A percentile compares a stretch with the other conserved stretches of the same genome.
phyloP scores from a whole-genome alignment of 2,329 filamentous ascomycete genomes.

The Neopestalotiopsis rosae region DNA sequence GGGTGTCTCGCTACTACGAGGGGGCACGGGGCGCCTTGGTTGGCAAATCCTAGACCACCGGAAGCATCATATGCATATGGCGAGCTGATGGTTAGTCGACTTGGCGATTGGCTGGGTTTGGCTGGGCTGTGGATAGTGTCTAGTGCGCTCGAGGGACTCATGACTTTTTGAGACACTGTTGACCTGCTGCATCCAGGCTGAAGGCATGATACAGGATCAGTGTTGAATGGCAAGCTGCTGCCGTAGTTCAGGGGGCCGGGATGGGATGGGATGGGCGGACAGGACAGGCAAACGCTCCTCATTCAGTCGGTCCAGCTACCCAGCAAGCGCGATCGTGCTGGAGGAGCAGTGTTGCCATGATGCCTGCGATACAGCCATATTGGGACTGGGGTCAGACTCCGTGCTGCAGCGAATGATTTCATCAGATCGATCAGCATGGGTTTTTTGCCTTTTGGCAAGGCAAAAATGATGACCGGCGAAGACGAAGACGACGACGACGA shows the following conservation, averaged over 20 bases:
- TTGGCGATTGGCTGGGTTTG: background rate
- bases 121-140: background rate
- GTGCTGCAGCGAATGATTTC: background rate
- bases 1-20: background rate
- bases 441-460: background rate
- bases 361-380: background rate
- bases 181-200: conserved; percentile 1
- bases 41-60: background rate
- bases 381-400: background rate
- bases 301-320: background rate
- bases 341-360: background rate
- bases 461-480: background rate
- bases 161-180: background rate
- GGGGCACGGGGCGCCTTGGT: background rate
- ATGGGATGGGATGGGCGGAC: background rate
- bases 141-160: background rate
- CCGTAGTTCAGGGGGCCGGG: background rate
- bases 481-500: background rate
- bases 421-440: background rate
- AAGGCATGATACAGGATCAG: background rate
- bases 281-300: background rate
- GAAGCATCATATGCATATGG: background rate
- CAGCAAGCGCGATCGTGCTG: background rate
- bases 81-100: conserved; percentile 2
- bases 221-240: conserved; percentile 1